Evolutionary conservation across 1,139 yeast species (phyloP).

Genomic region (Zygosaccharomyces pseudobailii): DNA sequence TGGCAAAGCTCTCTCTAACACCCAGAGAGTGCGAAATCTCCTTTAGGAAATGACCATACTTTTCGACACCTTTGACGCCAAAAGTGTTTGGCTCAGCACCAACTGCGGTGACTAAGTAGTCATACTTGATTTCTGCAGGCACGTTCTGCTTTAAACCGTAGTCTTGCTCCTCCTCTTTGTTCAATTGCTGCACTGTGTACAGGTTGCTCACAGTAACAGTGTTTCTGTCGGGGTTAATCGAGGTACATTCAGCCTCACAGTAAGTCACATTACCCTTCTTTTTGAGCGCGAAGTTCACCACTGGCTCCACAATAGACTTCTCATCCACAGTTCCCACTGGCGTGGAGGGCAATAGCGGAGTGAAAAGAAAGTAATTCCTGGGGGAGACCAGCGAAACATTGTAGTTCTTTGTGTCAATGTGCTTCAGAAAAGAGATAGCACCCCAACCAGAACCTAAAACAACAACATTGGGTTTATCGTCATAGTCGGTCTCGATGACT

Average conservation of each 20-base stretch:
- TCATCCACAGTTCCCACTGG: constrained; percentile 91
- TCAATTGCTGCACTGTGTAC: constrained; percentile 37
- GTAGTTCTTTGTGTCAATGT: constrained; percentile 81
- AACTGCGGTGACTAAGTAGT: constrained; percentile 73
- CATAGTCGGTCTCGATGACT: constrained; percentile 32
- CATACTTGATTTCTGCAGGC: constrained; percentile 47
- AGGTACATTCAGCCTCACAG: constrained; percentile 88
- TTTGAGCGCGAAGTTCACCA: constrained; percentile 69
- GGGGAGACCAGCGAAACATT: constrained; percentile 90
- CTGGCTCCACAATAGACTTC: constrained; percentile 86
- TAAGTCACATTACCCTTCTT: constrained; percentile 73
- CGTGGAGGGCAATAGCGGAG: constrained; percentile 88
- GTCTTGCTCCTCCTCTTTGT: constrained; percentile 26
- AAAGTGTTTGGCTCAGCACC: constrained; percentile 84
- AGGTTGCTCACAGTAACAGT: constrained; percentile 49
- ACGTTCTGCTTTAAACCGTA: constrained; percentile 35
- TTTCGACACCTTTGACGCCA: constrained; percentile 76
- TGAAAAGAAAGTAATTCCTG: constrained; percentile 88
- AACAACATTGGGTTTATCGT: constrained; percentile 44
- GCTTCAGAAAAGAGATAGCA: constrained; percentile 74
- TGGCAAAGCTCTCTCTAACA: constrained; percentile 72
- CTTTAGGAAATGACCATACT: constrained; percentile 76
- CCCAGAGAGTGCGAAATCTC: constrained; percentile 79
- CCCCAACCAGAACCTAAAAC: constrained; percentile 97
- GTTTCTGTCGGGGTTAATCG: constrained; percentile 65